Evolutionary conservation across 495 filamentous ascomycete species (phyloP).

Genomic region (Hypomontagnella submonticulosa): DNA sequence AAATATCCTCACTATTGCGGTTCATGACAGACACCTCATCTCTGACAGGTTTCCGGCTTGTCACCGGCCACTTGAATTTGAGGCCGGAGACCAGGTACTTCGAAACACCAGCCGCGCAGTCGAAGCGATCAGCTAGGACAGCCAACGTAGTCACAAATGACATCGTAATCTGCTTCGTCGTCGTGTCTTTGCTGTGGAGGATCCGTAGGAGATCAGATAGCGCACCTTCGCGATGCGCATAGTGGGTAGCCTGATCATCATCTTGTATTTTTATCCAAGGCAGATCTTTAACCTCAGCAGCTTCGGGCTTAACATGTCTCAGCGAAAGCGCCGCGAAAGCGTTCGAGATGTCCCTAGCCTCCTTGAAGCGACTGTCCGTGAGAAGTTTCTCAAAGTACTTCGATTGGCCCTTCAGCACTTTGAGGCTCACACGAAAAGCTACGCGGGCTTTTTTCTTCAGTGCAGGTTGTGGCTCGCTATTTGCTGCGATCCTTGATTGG

Average conservation of each 20-base stretch:
- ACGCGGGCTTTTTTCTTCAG: slow-evolving; percentile 49
- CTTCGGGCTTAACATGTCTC: slow-evolving; percentile 54
- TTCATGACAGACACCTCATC: slow-evolving; percentile 53
- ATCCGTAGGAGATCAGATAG: slow-evolving; percentile 67
- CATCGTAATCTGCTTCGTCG: slow-evolving; percentile 56
- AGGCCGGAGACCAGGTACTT: slow-evolving; percentile 54
- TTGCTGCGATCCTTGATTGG: slow-evolving; percentile 26
- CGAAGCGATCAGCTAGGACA: slow-evolving; percentile 74
- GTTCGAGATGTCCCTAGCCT: slow-evolving; percentile 58
- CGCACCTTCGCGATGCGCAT: slow-evolving; percentile 59
- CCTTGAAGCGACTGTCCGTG: slow-evolving; percentile 60
- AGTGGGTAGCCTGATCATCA: slow-evolving; percentile 67
- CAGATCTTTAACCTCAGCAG: slow-evolving; percentile 59
- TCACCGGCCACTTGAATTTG: slow-evolving; percentile 61
- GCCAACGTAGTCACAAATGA: slow-evolving; percentile 69
- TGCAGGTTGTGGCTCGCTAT: slow-evolving; percentile 39
- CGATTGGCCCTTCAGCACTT: slow-evolving; percentile 59
- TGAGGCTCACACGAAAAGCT: slow-evolving; percentile 54
- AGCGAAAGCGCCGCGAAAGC: slow-evolving; percentile 56
- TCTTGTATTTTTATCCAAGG: slow-evolving; percentile 67
- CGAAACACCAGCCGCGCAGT: slow-evolving; percentile 60
- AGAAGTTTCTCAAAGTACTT: slow-evolving; percentile 70
- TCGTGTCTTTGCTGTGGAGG: slow-evolving; percentile 59
- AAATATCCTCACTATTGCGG: slow-evolving; percentile 60
- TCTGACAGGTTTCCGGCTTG: slow-evolving; percentile 49